Percentiles rank a stretch among this genome's conserved stretches.
These are phyloP conservation scores for Leucaena leucocephala DNA, from an alignment of 306 rosid species.

Conservation along the genomic window DNA sequence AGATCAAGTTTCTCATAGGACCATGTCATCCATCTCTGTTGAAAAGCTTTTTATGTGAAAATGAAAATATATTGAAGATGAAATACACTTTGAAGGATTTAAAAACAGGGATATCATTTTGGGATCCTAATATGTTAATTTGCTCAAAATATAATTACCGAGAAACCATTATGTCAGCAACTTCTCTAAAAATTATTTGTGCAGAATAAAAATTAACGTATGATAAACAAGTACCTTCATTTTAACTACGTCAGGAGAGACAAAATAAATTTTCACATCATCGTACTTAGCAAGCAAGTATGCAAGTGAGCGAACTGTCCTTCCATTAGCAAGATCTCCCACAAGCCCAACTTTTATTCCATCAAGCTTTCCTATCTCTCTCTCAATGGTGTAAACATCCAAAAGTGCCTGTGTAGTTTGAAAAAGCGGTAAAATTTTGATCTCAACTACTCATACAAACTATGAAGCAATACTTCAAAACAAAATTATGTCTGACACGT, in stretches of 20 bases:
- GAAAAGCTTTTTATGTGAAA: neutral
- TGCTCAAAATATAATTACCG: neutral
- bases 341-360: constrained; percentile 80
- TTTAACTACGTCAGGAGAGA: constrained; percentile 80
- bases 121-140: neutral
- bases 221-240: constrained; percentile 67
- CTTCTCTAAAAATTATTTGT: neutral
- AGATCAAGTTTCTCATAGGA: neutral
- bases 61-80: neutral
- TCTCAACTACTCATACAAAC: neutral
- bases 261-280: constrained; percentile 73
- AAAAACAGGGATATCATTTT: neutral
- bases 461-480: neutral
- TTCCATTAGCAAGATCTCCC: constrained; percentile 90
- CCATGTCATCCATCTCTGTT: neutral
- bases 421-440: constrained; percentile 21
- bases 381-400: constrained; percentile 80
- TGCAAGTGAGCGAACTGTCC: constrained; percentile 89
- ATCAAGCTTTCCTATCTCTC: constrained; percentile 79
- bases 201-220: constrained; percentile 11
- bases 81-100: neutral
- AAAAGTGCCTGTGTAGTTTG: constrained; percentile 68
- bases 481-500: neutral
- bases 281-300: constrained; percentile 80
- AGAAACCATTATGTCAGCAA: neutral